A percentile compares a stretch with the other conserved stretches of the same genome.
phyloP scores from a whole-genome alignment of 1,284 basidiomycete species.

The Ceratobasidium sp. region DNA sequence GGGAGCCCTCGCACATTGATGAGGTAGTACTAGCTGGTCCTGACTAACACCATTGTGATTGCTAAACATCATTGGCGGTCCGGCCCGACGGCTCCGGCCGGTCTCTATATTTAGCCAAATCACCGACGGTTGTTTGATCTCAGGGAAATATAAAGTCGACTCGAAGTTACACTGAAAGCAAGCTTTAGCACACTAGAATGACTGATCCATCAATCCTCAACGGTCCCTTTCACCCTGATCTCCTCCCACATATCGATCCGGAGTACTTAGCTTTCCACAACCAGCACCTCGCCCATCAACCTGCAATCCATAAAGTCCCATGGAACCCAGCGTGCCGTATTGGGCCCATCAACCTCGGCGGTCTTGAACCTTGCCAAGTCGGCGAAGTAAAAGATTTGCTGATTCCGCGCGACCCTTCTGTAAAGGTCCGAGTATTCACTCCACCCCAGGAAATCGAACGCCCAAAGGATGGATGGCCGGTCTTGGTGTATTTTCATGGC shows the following conservation, averaged over 20 bases:
- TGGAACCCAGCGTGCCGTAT: slow-evolving; percentile 31
- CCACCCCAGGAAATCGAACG: slow-evolving; percentile 34
- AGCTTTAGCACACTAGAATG: not conserved
- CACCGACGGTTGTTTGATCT: no score
- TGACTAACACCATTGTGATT: no score
- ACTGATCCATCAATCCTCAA: slow-evolving; percentile 26
- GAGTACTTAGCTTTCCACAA: slow-evolving; percentile 71
- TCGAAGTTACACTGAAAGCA: not conserved
- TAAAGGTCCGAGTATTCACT: slow-evolving; percentile 35
- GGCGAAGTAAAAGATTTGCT: slow-evolving; percentile 22
- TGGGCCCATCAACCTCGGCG: slow-evolving; percentile 27
- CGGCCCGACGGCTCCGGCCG: no score
- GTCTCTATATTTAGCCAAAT: no score
- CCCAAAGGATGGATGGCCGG: slow-evolving; percentile 34
- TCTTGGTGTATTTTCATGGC: slow-evolving; percentile 38
- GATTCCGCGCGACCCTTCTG: not conserved
- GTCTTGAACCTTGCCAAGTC: slow-evolving; percentile 24
- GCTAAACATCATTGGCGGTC: no score
- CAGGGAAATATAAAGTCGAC: no score
- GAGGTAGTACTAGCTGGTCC: no score
- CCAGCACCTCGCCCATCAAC: slow-evolving; percentile 44
- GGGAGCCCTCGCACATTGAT: no score
- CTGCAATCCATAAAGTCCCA: slow-evolving; percentile 30
- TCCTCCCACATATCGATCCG: slow-evolving; percentile 62
- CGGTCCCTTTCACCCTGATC: slow-evolving; percentile 65